Evolutionary conservation across 163 green algal genomes (phyloP).

Genomic region (Scenedesmus sp.): DNA sequence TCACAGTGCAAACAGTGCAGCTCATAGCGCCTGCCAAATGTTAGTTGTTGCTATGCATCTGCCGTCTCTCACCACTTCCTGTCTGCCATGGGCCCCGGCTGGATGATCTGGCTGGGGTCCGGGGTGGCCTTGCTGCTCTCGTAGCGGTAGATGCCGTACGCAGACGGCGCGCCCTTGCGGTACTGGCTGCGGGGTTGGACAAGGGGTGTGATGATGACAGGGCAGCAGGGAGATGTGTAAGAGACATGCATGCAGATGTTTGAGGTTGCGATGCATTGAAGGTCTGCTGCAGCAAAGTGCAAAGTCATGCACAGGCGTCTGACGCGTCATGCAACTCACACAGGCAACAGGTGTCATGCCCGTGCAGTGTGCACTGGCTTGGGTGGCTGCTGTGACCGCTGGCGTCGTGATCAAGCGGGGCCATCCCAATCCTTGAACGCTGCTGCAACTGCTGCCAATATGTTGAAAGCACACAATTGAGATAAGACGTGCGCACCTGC

Average conservation of each 20-base stretch:
- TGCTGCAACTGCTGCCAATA: too few relatives aligned
- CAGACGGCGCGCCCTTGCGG: slow-evolving; percentile 50
- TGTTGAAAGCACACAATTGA: too few relatives aligned
- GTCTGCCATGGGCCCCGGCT: not conserved
- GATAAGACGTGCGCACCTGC: not conserved
- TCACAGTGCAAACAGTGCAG: too few relatives aligned
- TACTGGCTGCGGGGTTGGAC: slow-evolving; percentile 38
- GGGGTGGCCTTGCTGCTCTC: not conserved
- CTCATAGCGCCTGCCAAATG: too few relatives aligned
- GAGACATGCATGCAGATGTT: not conserved
- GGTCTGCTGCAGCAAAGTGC: not conserved
- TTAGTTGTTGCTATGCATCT: too few relatives aligned
- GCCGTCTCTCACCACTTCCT: not conserved
- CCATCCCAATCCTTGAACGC: too few relatives aligned
- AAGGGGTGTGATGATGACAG: not conserved
- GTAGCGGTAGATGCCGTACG: slow-evolving; percentile 64
- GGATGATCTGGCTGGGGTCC: slow-evolving; percentile 21
- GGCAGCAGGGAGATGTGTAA: not conserved
- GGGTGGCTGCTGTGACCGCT: not conserved
- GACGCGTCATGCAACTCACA: too few relatives aligned
- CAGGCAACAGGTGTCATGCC: too few relatives aligned
- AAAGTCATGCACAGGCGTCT: not conserved
- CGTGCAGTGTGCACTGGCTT: not conserved
- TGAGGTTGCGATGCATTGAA: too few relatives aligned
- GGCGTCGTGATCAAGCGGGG: not conserved